Evolutionary conservation across 768 basidiomycete species (phyloP), one percentile per base, ranked within the genome.

Genomic region (Lyophyllum decastes): DNA sequence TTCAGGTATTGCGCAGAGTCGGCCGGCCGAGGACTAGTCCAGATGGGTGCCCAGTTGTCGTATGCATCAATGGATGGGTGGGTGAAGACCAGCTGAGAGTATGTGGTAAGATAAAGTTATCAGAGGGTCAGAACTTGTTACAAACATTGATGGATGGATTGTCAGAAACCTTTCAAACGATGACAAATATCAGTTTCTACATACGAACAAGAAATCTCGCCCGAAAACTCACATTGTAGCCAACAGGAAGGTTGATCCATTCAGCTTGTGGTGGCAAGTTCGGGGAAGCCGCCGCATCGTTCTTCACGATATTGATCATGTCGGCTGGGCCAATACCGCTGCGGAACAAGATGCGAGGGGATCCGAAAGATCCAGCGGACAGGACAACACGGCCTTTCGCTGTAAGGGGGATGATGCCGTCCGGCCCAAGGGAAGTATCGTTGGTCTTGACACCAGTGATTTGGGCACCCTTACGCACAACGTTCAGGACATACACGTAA

Each of bases 391-490:
- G 80, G 12, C 85, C 86, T 26, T 76, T 76, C 8, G 78, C 64
- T 27, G 74, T 86, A 47, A 87, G 70, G 10, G 83, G 79, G 21
- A 84, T 71, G 66, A 86, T 62, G 35, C 86, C 85, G 54, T 82
- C 72, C n/a, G 82, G 80, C 2, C 84, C 84, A 40, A 85, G 70
- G 7, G 78, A 73, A 6, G 81, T 79, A 66, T 87, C 78, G 72
- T 86, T 85, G 26, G 84, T 86, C 66, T 80, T 76, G 21, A 87
- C 84, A 62, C 86, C 85, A 34, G 78, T 79, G 62, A 87, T 82
- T 45, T 73, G 71, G 25, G 78, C 69, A 40, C 84, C 83, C 58
- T 82, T 83, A 45, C 86, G 84, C 19, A 82, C 79, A 53, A 87
- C 79, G 63, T 80, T 79, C 24, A 73, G 70, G 35, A 82, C 86